A percentile compares a stretch with the other conserved stretches of the same genome.
Conservation (phyloP, 2,329 filamentous ascomycete genomes). For the Colletotrichum acutatum region DNA sequence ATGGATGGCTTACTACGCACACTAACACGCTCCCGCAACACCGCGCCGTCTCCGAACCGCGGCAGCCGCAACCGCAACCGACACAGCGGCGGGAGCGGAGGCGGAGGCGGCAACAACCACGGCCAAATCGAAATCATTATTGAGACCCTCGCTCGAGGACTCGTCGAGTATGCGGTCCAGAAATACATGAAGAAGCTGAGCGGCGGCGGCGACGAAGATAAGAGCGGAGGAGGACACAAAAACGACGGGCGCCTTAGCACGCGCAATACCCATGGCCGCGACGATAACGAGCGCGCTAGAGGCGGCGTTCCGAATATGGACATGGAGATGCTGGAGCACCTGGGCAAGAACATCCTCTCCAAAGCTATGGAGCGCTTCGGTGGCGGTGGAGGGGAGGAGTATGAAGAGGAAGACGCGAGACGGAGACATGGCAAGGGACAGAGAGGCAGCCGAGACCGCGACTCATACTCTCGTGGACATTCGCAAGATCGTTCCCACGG, state of each 20-base stretch:
- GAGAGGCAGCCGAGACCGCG: neutral
- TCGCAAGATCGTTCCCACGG: neutral
- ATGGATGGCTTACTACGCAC: constrained; percentile 30
- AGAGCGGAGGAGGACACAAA: neutral
- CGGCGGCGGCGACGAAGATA: neutral
- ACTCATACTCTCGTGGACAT: neutral
- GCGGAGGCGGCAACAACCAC: neutral
- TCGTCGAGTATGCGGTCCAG: constrained; percentile 28
- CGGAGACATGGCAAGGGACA: neutral
- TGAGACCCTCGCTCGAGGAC: constrained; percentile 23
- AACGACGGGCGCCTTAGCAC: constrained; percentile 3
- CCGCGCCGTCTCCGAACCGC: constrained; percentile 9
- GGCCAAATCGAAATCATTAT: constrained; percentile 26
- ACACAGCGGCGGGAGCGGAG: neutral
- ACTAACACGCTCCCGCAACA: constrained; percentile 16
- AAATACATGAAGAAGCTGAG: constrained; percentile 23
- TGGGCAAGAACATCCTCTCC: constrained; percentile 26
- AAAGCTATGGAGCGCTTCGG: constrained; percentile 28
- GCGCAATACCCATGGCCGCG: neutral
- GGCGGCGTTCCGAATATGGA: constrained; percentile 30
- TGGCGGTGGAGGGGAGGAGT: neutral
- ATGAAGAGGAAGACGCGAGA: neutral
- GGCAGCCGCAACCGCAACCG: constrained; percentile 12
- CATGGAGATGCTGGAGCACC: constrained; percentile 24
- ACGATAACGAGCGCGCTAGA: constrained; percentile 2